A percentile compares a stretch with the other conserved stretches of the same genome.
These are phyloP conservation scores for Capronia epimyces DNA, from an alignment of 2,329 filamentous ascomycete genomes.

Conservation along the genomic window DNA sequence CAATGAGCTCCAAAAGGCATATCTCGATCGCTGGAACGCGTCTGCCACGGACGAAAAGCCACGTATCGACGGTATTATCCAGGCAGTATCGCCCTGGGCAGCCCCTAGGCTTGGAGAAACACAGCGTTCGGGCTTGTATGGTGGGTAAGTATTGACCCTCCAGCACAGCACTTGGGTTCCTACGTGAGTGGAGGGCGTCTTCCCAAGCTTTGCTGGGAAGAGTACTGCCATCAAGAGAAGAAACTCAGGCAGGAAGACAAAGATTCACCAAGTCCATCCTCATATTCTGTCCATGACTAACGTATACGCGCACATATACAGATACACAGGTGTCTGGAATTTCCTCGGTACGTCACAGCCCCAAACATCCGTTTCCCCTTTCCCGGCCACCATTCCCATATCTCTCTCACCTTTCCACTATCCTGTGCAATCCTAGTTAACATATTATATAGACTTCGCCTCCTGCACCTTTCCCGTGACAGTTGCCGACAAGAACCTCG, in stretches of 20 bases:
- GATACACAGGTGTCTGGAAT: neutral
- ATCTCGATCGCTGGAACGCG: conserved; percentile 36
- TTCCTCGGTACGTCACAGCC: neutral
- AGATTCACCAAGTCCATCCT: neutral
- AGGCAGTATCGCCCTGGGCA: conserved; percentile 34
- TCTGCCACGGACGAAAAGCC: conserved; percentile 31
- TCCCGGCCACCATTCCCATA: neutral
- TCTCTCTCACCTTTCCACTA: neutral
- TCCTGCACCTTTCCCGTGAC: conserved; percentile 29
- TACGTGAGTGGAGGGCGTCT: too few species aligned
- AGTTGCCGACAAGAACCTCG: conserved; percentile 26
- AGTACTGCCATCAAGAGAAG: too few species aligned
- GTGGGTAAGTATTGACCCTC: conserved; percentile 30
- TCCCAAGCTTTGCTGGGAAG: too few species aligned
- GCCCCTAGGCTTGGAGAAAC: conserved; percentile 33
- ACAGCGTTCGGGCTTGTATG: conserved; percentile 27
- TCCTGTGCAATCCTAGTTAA: conserved; percentile 25
- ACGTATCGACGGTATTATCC: conserved; percentile 36
- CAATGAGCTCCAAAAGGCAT: conserved; percentile 34
- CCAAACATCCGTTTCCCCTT: neutral
- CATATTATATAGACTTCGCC: conserved; percentile 27
- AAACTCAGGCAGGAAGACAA: too few species aligned
- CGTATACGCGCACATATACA: neutral
- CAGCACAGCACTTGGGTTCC: too few species aligned
- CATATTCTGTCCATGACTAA: neutral